phyloP scores from a whole-genome alignment of 352 stramenopile genomes.

The Peronospora belbahrii region DNA sequence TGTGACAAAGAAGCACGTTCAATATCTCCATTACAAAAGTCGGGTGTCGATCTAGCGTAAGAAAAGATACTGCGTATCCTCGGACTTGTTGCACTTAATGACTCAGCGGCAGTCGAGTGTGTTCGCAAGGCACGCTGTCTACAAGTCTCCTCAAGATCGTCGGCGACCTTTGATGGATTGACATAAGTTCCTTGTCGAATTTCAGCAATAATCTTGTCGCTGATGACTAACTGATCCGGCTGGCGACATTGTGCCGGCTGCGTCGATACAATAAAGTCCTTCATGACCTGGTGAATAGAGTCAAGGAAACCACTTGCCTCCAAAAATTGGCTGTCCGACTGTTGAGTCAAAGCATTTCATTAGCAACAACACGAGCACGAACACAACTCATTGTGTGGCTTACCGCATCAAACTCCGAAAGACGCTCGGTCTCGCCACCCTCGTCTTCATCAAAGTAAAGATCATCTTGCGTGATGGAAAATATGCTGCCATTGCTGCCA shows the following conservation, averaged over 20 bases:
- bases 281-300: constrained; percentile 79
- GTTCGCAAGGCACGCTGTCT: constrained; percentile 22
- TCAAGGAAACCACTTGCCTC: constrained; percentile 71
- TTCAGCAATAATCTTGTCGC: constrained; percentile 62
- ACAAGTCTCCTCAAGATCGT: constrained; percentile 22
- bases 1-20: constrained; percentile 16
- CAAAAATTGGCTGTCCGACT: constrained; percentile 68
- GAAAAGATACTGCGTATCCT: constrained; percentile 31
- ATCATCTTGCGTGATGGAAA: constrained; percentile 49
- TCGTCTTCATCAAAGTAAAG: constrained; percentile 37
- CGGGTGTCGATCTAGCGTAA: constrained; percentile 37
- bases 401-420: constrained; percentile 73
- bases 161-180: constrained; percentile 12
- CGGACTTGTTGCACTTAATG: constrained; percentile 14
- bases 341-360: background rate
- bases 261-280: constrained; percentile 37
- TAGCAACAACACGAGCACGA: background rate
- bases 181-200: constrained; percentile 38
- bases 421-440: constrained; percentile 45
- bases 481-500: constrained; percentile 37
- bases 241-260: constrained; percentile 24
- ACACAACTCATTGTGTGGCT: background rate
- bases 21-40: constrained; percentile 33
- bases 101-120: background rate
- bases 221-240: constrained; percentile 48